Percentiles rank a stretch among this genome's conserved stretches.
phyloP scores from a whole-genome alignment of 805 yeast genomes.

The Wickerhamomyces bovis region DNA sequence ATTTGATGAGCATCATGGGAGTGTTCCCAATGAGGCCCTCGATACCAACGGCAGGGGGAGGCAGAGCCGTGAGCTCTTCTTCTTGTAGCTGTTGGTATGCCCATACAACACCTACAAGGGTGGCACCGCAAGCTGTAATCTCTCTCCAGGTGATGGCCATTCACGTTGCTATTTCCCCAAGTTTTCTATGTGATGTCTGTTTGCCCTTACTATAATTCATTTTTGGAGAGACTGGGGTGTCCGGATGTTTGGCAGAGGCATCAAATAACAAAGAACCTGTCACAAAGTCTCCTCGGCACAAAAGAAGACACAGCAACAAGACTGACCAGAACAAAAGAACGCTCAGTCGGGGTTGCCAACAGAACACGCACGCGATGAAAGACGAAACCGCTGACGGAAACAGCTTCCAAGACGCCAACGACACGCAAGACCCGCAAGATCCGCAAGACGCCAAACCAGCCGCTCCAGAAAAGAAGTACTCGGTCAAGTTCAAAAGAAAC shows the following conservation, averaged over 20 bases:
- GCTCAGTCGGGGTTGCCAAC: neutral
- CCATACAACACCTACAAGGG: slow-evolving; percentile 11
- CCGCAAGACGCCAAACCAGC: neutral
- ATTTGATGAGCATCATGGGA: slow-evolving; percentile 68
- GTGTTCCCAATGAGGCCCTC: slow-evolving; percentile 87
- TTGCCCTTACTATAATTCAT: no score
- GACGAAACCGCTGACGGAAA: neutral
- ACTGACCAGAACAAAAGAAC: neutral
- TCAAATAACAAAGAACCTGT: neutral
- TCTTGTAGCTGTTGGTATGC: slow-evolving; percentile 3
- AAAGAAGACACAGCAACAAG: neutral
- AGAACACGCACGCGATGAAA: neutral
- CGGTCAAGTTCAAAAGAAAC: slow-evolving; percentile 38
- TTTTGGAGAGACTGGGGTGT: no score
- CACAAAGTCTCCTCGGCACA: neutral
- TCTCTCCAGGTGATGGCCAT: slow-evolving; percentile 19
- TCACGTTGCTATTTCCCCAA: neutral
- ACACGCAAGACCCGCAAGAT: neutral
- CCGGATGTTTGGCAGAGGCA: neutral
- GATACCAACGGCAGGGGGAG: slow-evolving; percentile 45
- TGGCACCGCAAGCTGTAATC: slow-evolving; percentile 19
- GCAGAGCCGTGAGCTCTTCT: slow-evolving; percentile 13
- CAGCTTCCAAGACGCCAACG: neutral
- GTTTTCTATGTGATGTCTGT: neutral
- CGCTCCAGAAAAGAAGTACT: slow-evolving; percentile 23